Base-by-base conservation (phyloP, 306 rosid species). In the Rosa rugosa region DNA sequence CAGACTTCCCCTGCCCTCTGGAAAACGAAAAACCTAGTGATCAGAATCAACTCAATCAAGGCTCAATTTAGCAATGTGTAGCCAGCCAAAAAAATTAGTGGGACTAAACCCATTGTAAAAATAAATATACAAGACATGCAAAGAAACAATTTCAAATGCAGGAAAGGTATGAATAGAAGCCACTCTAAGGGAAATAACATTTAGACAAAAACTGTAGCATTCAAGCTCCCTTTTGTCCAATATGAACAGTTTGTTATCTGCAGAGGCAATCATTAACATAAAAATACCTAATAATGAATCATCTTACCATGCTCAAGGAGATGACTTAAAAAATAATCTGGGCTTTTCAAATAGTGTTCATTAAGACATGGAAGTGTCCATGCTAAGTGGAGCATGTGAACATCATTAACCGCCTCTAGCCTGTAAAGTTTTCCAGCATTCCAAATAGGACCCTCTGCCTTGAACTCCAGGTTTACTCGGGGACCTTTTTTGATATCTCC, bases 1-100 rank as follows among this genome's bases (percentile, higher is more conserved):
- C 90, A 95, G 86, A 89, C 99, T 95, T 85, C 99, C 99, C 73
- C 87, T 88, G 72, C 99, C 99, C 96, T 95, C 98, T 95, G 88
- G 86, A 72, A 88, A 80, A 56, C n/a, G 83, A 79, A 84, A 44
- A 72, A 77, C 25, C 51, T 31, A 82, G 69, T 53, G 56, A 50
- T 83, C 72, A 75, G 86, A 79, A 85, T 79, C 16, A 57, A 57
- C 63, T 53, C 59, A 4, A 17, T 17, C 72, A 74, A 80, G 70
- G 70, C 40, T 50, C 50, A 71, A 71, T 38, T 60, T 71, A 75
- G 45, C 54, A 38, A 66, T 67, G 77, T 75, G 60, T n/a, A 25
- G 60, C 41, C 6, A 51, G 66, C n/a, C 62, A 17, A 46, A 27
- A 11, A 63, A 27, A 14, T 12, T 31, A 60, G 20, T 16, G 47